These are phyloP conservation scores for Xerocomus spinulosus DNA, from an alignment of 768 basidiomycete species.

Conservation along the genomic window DNA sequence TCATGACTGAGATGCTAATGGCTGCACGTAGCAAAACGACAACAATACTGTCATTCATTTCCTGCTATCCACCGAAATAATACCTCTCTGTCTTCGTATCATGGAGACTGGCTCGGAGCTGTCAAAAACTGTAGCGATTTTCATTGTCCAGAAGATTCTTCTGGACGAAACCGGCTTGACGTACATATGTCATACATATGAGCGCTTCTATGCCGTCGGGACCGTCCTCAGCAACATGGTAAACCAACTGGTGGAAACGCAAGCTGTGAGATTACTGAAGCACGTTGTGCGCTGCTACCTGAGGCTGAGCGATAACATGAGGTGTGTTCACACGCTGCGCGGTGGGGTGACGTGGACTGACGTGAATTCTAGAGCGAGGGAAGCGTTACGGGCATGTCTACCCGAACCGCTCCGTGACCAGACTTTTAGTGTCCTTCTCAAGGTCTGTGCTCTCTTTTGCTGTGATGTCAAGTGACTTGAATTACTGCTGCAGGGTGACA, in stretches of 20 bases:
- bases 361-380: slow-evolving; percentile 66
- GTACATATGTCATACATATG: slow-evolving; percentile 99
- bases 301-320: slow-evolving; percentile 90
- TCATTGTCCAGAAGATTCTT: slow-evolving; percentile 98
- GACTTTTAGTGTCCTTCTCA: slow-evolving; percentile 87
- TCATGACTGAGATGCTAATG: slow-evolving; percentile 15
- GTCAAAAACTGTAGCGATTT: slow-evolving; percentile 98
- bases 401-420: slow-evolving; percentile 93
- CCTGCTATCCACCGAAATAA: slow-evolving; percentile 97
- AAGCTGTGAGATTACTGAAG: slow-evolving; percentile 92
- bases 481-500: slow-evolving; percentile 65
- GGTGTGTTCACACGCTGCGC: slow-evolving; percentile 46
- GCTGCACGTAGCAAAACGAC: slow-evolving; percentile 84
- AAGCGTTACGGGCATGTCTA: slow-evolving; percentile 91
- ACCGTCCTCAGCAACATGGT: slow-evolving; percentile 99
- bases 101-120: slow-evolving; percentile 99
- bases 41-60: slow-evolving; percentile 99
- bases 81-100: slow-evolving; percentile 96
- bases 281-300: slow-evolving; percentile 98
- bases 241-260: slow-evolving; percentile 93
- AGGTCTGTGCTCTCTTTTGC: slow-evolving; percentile 44
- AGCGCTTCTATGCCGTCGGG: slow-evolving; percentile 97
- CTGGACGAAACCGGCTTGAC: slow-evolving; percentile 96
- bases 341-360: slow-evolving; percentile 6
- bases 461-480: slow-evolving; percentile 6